Conservation (phyloP, 1,139 yeast species). For the Kodamaea ohmeri region DNA sequence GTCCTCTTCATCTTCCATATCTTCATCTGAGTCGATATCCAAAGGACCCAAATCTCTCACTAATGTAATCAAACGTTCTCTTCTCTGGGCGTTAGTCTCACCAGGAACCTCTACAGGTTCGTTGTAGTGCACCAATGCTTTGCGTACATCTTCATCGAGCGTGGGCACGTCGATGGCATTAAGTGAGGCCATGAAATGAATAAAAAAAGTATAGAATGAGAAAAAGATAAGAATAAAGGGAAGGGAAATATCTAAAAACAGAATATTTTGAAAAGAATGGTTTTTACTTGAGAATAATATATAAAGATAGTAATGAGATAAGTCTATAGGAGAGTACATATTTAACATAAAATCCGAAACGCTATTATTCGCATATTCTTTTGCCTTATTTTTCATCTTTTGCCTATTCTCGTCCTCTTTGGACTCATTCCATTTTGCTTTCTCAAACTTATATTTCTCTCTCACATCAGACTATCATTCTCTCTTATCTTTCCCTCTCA, state of each 20-base stretch:
- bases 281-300: neutral
- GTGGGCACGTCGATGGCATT: slow-evolving; percentile 49
- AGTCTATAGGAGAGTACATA: too few relatives aligned
- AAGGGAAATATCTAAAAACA: neutral
- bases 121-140: slow-evolving; percentile 44
- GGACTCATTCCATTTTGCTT: too few relatives aligned
- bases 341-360: too few relatives aligned
- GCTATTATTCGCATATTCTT: too few relatives aligned
- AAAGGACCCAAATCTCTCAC: slow-evolving; percentile 19
- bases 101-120: slow-evolving; percentile 61
- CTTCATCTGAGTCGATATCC: slow-evolving; percentile 26
- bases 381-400: too few relatives aligned
- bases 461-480: neutral
- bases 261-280: neutral
- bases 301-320: too few relatives aligned
- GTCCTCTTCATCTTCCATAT: slow-evolving; percentile 43
- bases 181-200: slow-evolving; percentile 5
- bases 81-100: slow-evolving; percentile 60
- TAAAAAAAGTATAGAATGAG: neutral
- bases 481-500: neutral
- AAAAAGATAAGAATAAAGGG: neutral
- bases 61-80: slow-evolving; percentile 49
- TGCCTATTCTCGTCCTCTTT: too few relatives aligned
- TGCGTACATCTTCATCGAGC: slow-evolving; percentile 57
- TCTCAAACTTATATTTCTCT: neutral